A percentile compares a stretch with the other conserved stretches of the same genome.
These are phyloP conservation scores for Capsicum chinense DNA, from an alignment of 257 asterid genomes.

Conservation along the genomic window DNA sequence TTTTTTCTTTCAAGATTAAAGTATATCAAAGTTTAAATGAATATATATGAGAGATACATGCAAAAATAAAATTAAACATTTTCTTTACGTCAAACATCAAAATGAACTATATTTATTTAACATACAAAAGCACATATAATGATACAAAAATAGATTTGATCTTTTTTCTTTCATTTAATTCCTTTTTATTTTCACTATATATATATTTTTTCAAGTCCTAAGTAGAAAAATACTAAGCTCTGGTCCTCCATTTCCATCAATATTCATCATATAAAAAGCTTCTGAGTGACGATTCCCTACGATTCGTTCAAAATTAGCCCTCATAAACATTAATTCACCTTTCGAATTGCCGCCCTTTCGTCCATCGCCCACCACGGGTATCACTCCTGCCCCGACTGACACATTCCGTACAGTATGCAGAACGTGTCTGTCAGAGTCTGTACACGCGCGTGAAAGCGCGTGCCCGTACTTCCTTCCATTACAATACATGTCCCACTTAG, in stretches of 20 bases:
- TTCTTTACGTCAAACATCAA: no score
- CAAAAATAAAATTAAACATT: no score
- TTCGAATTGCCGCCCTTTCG: conserved; percentile 52
- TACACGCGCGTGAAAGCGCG: conserved; percentile 60
- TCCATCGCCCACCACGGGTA: conserved; percentile 78
- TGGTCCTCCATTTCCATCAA: conserved; percentile 92
- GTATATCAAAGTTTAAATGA: no score
- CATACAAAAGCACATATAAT: neutral
- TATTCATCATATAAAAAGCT: conserved; percentile 90
- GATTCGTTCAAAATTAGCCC: conserved; percentile 90
- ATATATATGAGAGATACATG: no score
- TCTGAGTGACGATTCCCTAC: conserved; percentile 92
- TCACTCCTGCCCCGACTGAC: conserved; percentile 90
- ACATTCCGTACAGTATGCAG: conserved; percentile 71
- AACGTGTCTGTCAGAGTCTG: conserved; percentile 76
- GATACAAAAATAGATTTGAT: neutral
- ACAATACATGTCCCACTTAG: conserved; percentile 87
- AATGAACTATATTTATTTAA: no score
- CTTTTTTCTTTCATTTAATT: no score
- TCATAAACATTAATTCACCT: conserved; percentile 86
- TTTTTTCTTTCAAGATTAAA: no score
- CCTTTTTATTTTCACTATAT: neutral
- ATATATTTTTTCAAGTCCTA: conserved; percentile 52
- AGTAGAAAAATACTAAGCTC: conserved; percentile 86
- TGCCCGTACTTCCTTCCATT: conserved; percentile 84